Base-by-base conservation (phyloP, 192 early-diverging fungal species). In the Coemansia sp. region DNA sequence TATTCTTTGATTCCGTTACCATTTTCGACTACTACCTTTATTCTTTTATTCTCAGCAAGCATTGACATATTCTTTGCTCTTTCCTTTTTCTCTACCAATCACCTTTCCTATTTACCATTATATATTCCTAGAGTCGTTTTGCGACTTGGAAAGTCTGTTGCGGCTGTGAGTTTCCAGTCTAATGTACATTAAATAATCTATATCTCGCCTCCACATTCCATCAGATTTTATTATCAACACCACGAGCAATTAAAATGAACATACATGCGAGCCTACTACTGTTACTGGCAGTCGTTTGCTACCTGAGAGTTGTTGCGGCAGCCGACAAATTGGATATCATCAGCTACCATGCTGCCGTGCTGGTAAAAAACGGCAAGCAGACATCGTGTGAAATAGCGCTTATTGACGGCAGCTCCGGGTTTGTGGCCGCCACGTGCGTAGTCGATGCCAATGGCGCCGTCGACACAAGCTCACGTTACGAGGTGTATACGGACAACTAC, bases 331-430 rank as follows among this genome's bases (percentile, higher is more conserved):
- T 22, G 10, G 24, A 21, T 12, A 9, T 47, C 6, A 29, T 14
- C 19, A 21, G 9, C 9, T 41, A 38, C 23, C 62, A 27, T 1
- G 62, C 39, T 21, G 69, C 62, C 2, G 5, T 71, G 14, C 49
- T 80, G 17, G 68, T 70, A n/a, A 73, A 70, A 50, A 67, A 80
- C 54, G 67, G 68, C 9, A 24, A 53, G 37, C 52, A 62, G 15
- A 73, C 76, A 29, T 73, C 71, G 21, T 79, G 76, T 62, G 71
- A 79, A 41, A 4, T 79, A 12, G 76, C 67, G 23, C 71, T 79
- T n/a, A 70, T 79, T n/a, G 67, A 69, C 39, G 55, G 54, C 24
- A 60, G 55, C 11, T 50, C 76, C 4, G 76, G 55, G 19, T 79
- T 70, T 61, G 54, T 79, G 0, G 70, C 76, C 2, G 76, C 76